Evolutionary conservation across 2,329 filamentous ascomycete genomes (phyloP).

Genomic region (Pseudopyrenochaeta lycopersici): DNA sequence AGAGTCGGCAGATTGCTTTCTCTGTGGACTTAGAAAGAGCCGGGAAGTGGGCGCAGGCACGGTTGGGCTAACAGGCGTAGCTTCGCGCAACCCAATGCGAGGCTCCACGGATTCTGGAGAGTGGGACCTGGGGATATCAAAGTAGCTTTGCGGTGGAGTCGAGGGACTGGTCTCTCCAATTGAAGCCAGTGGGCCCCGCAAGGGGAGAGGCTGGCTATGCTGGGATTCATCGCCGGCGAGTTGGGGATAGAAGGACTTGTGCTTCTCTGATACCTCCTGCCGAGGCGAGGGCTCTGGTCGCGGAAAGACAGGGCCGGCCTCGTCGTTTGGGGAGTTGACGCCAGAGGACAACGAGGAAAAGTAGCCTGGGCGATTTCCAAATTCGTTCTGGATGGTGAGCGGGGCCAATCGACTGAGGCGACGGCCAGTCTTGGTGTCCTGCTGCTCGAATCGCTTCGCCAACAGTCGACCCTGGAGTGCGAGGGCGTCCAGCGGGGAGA

Average conservation of each 20-base stretch:
- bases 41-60: slow-evolving; percentile 41
- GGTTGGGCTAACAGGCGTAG: slow-evolving; percentile 52
- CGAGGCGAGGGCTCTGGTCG: slow-evolving; percentile 36
- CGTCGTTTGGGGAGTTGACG: slow-evolving; percentile 63
- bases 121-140: slow-evolving; percentile 55
- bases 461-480: slow-evolving; percentile 89
- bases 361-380: slow-evolving; percentile 80
- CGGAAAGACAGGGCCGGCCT: slow-evolving; percentile 44
- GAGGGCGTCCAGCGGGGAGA: slow-evolving; percentile 95
- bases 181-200: slow-evolving; percentile 42
- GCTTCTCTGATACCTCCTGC: slow-evolving; percentile 40
- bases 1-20: slow-evolving; percentile 52
- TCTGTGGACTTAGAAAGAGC: slow-evolving; percentile 47
- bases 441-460: slow-evolving; percentile 85
- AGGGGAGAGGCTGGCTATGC: slow-evolving; percentile 36
- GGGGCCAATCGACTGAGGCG: slow-evolving; percentile 88
- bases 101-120: slow-evolving; percentile 57
- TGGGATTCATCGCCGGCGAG: slow-evolving; percentile 42
- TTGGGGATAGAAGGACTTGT: slow-evolving; percentile 49
- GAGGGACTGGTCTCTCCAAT: slow-evolving; percentile 45
- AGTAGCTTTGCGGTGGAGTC: slow-evolving; percentile 51
- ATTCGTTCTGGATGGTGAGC: slow-evolving; percentile 80
- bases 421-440: slow-evolving; percentile 69
- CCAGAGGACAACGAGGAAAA: slow-evolving; percentile 74
- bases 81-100: slow-evolving; percentile 53